Evolutionary conservation across 176 grass and related monocot species (phyloP), one percentile per base, ranked within the genome.

Genomic region (Alloteropsis semialata): DNA sequence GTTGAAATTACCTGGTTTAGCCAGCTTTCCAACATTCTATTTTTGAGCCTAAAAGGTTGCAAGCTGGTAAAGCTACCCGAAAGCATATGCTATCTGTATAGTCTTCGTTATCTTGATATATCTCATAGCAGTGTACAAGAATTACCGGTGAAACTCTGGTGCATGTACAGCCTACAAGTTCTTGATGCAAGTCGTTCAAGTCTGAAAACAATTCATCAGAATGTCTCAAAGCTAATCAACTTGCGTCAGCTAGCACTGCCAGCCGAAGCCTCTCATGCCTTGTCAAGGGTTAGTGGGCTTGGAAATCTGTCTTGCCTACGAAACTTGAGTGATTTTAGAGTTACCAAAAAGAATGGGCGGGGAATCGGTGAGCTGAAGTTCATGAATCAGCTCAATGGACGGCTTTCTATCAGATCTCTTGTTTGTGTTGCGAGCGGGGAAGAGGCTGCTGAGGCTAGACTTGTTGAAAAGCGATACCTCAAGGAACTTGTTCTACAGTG

Each of bases 261-360:
- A 50, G 1, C 6, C 5, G 21, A 8, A 21, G 27, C 25, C n/a
- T 46, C 58, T 46, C 1, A 38, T 0, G 3, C n/a, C 13, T 29
- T 86, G 41, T 71, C 78, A 28, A 51, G 14, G 79, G 25, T 90
- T 59, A 46, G 6, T 16, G 72, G 80, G 39, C 82, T 90, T 84
- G 84, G 88, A 19, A 87, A 83, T 80, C 65, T 89, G 27, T 84
- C 67, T 22, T 67, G 46, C 39, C 87, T 89, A 36, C 57, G 72
- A 29, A 51, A 80, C 8, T 68, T 89, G 55, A 46, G 27, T 9
- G 44, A 65, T 28, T 89, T 72, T 36, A 62, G 3, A 41, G 74
- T 89, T 51, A 39, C 50, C 32, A 75, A 11, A 72, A 27, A 57
- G 14, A 71, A 75, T 59, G 67, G 75, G 5, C 81, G 54, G 0